Conservation (phyloP, 495 filamentous ascomycete species). For the Neurospora sp. region DNA sequence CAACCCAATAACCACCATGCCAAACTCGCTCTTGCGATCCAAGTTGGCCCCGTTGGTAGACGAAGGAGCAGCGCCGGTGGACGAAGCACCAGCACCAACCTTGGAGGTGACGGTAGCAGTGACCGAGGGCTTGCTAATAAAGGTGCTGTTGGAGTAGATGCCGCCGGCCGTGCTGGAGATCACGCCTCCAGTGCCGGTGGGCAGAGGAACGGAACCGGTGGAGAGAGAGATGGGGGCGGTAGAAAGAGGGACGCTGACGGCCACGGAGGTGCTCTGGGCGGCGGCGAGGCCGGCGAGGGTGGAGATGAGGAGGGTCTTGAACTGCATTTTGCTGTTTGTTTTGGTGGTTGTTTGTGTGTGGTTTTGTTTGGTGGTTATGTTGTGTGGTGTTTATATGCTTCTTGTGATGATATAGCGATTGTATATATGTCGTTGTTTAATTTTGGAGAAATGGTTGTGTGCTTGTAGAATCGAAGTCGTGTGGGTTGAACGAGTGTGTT, state of each 20-base stretch:
- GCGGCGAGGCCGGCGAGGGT: slow-evolving; percentile 13
- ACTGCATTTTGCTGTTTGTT: slow-evolving; percentile 12
- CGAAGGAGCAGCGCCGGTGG: background rate
- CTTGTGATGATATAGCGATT: background rate
- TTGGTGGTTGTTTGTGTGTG: background rate
- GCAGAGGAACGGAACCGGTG: background rate
- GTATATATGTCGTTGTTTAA: background rate
- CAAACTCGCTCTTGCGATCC: slow-evolving; percentile 5
- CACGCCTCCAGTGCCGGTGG: background rate
- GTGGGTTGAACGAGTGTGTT: background rate
- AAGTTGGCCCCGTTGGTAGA: background rate
- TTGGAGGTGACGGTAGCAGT: background rate
- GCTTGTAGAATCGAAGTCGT: background rate
- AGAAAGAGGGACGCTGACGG: slow-evolving; percentile 32
- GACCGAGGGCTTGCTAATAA: background rate
- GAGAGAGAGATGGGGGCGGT: background rate
- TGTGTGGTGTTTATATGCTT: background rate
- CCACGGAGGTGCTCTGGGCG: slow-evolving; percentile 5
- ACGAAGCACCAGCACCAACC: background rate
- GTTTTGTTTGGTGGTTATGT: background rate
- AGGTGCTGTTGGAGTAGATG: background rate
- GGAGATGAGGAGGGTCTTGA: slow-evolving; percentile 17
- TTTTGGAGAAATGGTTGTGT: background rate
- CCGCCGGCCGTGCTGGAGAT: background rate
- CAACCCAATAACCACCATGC: slow-evolving; percentile 16